These are phyloP conservation scores for Suillus fuscotomentosus DNA, from an alignment of 768 basidiomycete genomes.

Conservation along the genomic window DNA sequence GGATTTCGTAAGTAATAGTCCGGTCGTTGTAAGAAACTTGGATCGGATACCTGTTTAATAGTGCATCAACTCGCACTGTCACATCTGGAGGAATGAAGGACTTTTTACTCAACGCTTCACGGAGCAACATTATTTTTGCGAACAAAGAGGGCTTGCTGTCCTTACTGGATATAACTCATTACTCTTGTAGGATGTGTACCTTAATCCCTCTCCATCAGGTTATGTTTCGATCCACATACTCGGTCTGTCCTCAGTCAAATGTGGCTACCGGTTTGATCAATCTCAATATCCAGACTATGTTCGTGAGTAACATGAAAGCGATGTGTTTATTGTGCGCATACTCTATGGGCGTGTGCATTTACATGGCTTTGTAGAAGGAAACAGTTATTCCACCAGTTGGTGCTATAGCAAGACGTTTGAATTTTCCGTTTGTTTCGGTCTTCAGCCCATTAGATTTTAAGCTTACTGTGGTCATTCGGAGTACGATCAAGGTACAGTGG, in stretches of 20 bases:
- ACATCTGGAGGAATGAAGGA: slow-evolving; percentile 46
- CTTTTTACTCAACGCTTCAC: slow-evolving; percentile 65
- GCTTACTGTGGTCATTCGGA: neutral
- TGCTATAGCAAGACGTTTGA: neutral
- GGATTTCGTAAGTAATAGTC: slow-evolving; percentile 46
- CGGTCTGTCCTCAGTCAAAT: slow-evolving; percentile 84
- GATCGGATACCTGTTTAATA: slow-evolving; percentile 26
- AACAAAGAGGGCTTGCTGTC: slow-evolving; percentile 88
- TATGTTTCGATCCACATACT: slow-evolving; percentile 90
- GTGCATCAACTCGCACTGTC: slow-evolving; percentile 73
- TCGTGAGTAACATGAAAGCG: slow-evolving; percentile 52
- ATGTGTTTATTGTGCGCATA: slow-evolving; percentile 66
- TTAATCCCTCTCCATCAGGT: slow-evolving; percentile 42
- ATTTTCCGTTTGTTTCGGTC: neutral
- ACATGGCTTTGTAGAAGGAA: slow-evolving; percentile 55
- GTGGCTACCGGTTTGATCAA: slow-evolving; percentile 84
- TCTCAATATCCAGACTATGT: slow-evolving; percentile 78
- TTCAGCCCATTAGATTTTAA: neutral
- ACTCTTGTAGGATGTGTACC: neutral
- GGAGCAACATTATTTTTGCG: slow-evolving; percentile 61
- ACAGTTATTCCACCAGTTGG: slow-evolving; percentile 24
- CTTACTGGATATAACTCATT: slow-evolving; percentile 52
- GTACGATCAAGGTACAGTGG: neutral
- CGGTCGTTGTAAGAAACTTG: neutral
- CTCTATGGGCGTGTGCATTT: slow-evolving; percentile 51